Conservation (phyloP, 2,329 filamentous ascomycete genomes). For the Podosphaera fusca region DNA sequence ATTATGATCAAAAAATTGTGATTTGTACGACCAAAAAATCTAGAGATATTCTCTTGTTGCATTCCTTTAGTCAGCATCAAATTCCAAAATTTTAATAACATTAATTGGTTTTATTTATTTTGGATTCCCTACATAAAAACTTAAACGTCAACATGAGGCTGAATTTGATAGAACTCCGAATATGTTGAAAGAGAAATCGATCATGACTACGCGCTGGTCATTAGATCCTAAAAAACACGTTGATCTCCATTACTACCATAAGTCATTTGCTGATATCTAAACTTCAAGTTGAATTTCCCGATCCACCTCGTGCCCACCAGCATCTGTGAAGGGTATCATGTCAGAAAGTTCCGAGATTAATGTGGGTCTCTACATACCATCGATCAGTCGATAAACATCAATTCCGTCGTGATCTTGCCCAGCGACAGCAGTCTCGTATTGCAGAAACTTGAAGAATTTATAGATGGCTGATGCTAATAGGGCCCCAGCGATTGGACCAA, state of each 20-base stretch:
- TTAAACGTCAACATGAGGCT: too few relatives aligned
- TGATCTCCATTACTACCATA: neutral
- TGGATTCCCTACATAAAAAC: too few relatives aligned
- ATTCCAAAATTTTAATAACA: too few relatives aligned
- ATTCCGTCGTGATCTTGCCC: constrained; percentile 2
- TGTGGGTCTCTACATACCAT: neutral
- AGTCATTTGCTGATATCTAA: neutral
- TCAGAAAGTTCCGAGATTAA: neutral
- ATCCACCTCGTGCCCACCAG: neutral
- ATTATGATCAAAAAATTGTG: too few relatives aligned
- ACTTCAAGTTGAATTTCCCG: constrained; percentile 1
- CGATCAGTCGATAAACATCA: constrained; percentile 1
- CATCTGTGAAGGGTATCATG: neutral
- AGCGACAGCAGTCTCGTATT: neutral
- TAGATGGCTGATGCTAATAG: neutral
- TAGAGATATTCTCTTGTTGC: too few relatives aligned
- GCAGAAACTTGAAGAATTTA: neutral
- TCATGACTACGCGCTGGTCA: neutral
- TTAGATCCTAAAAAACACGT: neutral
- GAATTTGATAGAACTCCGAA: neutral
- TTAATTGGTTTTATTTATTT: too few relatives aligned
- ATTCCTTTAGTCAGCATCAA: too few relatives aligned
- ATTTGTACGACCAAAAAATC: too few relatives aligned
- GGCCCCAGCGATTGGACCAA: constrained; percentile 15
- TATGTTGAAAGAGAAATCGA: neutral